phyloP scores from a whole-genome alignment of 2,329 filamentous ascomycete genomes.

The Xylariales sp. region DNA sequence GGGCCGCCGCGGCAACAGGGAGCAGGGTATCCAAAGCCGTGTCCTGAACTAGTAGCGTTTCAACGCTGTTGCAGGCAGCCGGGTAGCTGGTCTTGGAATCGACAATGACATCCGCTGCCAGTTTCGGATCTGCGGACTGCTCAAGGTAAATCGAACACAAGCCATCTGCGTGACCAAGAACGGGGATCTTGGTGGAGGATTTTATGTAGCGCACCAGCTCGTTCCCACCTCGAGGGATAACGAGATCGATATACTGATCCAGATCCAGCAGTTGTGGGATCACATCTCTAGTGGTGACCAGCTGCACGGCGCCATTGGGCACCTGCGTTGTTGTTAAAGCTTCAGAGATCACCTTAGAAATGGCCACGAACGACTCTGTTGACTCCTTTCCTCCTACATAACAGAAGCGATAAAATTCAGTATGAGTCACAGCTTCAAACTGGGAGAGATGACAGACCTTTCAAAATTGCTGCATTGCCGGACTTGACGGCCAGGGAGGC shows the following conservation, averaged over 20 bases:
- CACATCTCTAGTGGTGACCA: slow-evolving; percentile 88
- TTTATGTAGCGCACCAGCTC: slow-evolving; percentile 90
- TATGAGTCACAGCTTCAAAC: too few relatives aligned
- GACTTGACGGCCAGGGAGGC: slow-evolving; percentile 94
- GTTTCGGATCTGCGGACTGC: slow-evolving; percentile 65
- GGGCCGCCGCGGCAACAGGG: slow-evolving; percentile 66
- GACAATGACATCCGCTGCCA: slow-evolving; percentile 72
- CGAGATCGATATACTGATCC: slow-evolving; percentile 86
- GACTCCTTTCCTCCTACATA: slow-evolving; percentile 83
- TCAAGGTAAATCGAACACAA: slow-evolving; percentile 86
- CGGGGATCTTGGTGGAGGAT: slow-evolving; percentile 85
- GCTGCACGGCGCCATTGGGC: slow-evolving; percentile 82
- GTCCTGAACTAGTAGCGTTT: slow-evolving; percentile 83
- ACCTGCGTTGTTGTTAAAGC: slow-evolving; percentile 71
- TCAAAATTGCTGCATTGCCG: slow-evolving; percentile 93
- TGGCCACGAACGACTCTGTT: slow-evolving; percentile 88
- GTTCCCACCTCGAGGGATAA: slow-evolving; percentile 88
- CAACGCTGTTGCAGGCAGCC: slow-evolving; percentile 91
- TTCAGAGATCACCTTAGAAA: slow-evolving; percentile 76
- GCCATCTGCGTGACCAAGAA: slow-evolving; percentile 93
- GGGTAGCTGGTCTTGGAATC: slow-evolving; percentile 95
- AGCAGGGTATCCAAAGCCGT: slow-evolving; percentile 63
- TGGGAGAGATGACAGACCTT: slow-evolving; percentile 47
- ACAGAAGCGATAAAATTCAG: too few relatives aligned
- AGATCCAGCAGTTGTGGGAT: slow-evolving; percentile 84